phyloP scores from a whole-genome alignment of 306 rosid species.

The Lathyrus tuberosus region DNA sequence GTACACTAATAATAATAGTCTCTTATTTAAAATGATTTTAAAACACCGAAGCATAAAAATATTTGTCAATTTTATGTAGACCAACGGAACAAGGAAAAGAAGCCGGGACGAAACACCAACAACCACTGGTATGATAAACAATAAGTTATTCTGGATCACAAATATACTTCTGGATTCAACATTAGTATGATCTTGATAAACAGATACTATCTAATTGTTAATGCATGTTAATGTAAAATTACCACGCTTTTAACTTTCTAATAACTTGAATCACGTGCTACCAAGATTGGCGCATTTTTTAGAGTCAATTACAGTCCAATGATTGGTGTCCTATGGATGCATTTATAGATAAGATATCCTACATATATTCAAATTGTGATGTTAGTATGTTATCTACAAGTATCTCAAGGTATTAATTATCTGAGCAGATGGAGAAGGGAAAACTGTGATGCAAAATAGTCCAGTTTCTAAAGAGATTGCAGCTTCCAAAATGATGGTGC shows the following conservation, averaged over 20 bases:
- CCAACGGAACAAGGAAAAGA: conserved; percentile 73
- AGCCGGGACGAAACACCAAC: conserved; percentile 72
- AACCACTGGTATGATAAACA: conserved; percentile 61
- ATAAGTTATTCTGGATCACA: conserved; percentile 35
- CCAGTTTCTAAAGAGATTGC: conserved; percentile 50
- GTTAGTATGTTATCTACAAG: conserved; percentile 9
- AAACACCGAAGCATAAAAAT: conserved; percentile 34
- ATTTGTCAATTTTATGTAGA: conserved; percentile 53
- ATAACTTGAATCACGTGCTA: conserved; percentile 1
- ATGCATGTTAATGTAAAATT: conserved; percentile 18
- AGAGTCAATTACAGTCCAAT: background rate
- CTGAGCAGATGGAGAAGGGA: conserved; percentile 64
- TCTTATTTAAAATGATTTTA: conserved; percentile 21
- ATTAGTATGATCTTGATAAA: conserved; percentile 9
- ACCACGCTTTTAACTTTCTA: background rate
- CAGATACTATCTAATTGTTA: background rate
- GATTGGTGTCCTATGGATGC: conserved; percentile 5
- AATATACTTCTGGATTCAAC: conserved; percentile 25
- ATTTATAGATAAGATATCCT: background rate
- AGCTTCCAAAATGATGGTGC: conserved; percentile 39
- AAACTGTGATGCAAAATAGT: conserved; percentile 52
- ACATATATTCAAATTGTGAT: conserved; percentile 8
- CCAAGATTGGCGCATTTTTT: background rate
- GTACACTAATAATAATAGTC: conserved; percentile 15
- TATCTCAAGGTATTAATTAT: conserved; percentile 17